Base-by-base conservation (phyloP, 129 eudicot genomes). In the Lactuca saligna region DNA sequence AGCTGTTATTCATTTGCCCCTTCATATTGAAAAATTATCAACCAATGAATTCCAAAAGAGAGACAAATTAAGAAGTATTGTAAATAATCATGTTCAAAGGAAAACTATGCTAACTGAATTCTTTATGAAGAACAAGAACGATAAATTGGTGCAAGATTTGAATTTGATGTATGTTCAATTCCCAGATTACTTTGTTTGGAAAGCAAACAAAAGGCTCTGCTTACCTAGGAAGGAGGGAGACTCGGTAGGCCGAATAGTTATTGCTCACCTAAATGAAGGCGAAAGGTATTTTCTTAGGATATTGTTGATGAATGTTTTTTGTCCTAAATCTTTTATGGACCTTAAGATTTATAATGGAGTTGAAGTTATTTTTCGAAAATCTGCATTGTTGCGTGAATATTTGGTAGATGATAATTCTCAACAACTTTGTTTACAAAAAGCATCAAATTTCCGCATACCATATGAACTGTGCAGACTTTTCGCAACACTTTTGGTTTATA, bases 271-370 rank as follows among this genome's bases (percentile, higher is more conserved):
- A 8, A 61, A n/a, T 8, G 66, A 61, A 37, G 66, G 66, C 8
- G 66, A 61, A 61, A 35, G 66, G 6, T 61, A 61, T 35, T 61
- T n/a, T n/a, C 13, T 35, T 2, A 61, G 66, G 8, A 38, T 61
- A 6, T 15, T 61, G 7, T 7, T 61, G 6, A 38, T 51, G 3
- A 61, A 61, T 8, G 14, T 38, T 0, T 7, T 29, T 12, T 33
- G 10, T n/a, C 65, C 65, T 4, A 60, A 34, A 12, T 60, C 44
- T 2, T 60, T 6, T 2, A 7, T 2, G 9, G 31, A 61, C 10
- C 2, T 61, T 5, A 61, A 17, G 16, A 15, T 15, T 3, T 61
- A 0, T 3, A 37, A n/a, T 5, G 66, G 66, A 61, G 5, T 7
- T 1, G 4, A 35, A 37, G 44, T 38, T 20, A 20, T 4, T 6